Conservation (phyloP, 148 eudicot species). For the Nyssa sinensis region DNA sequence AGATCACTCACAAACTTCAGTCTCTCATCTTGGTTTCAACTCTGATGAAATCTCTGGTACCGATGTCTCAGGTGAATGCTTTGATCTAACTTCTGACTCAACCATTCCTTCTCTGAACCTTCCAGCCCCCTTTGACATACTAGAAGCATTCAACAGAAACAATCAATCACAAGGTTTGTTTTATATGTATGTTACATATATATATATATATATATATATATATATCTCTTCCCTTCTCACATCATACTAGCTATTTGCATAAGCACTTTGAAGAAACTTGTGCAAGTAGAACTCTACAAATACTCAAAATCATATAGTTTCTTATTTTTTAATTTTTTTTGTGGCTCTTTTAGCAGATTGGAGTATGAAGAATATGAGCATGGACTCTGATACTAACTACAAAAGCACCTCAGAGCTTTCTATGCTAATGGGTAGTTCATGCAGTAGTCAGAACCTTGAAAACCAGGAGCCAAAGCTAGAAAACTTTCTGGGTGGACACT, state of each 20-base stretch:
- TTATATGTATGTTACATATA: not conserved
- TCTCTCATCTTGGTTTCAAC: constrained; percentile 31
- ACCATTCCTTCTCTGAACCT: constrained; percentile 39
- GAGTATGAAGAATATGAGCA: constrained; percentile 48
- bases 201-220: not conserved
- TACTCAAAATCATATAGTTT: not conserved
- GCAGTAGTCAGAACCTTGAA: constrained; percentile 31
- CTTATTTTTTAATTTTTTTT: not conserved
- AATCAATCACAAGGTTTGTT: constrained; percentile 60
- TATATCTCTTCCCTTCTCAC: not conserved
- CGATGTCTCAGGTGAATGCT: constrained; percentile 36
- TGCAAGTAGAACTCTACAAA: not conserved
- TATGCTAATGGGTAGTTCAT: constrained; percentile 45
- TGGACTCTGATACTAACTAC: constrained; percentile 19
- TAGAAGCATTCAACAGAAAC: constrained; percentile 63
- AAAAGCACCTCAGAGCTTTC: constrained; percentile 29
- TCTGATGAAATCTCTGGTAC: constrained; percentile 34
- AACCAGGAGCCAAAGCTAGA: constrained; percentile 72
- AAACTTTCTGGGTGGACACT: constrained; percentile 66
- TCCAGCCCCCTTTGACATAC: constrained; percentile 58
- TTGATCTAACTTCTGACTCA: constrained; percentile 41
- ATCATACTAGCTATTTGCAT: not conserved
- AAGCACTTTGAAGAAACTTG: not conserved
- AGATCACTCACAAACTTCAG: constrained; percentile 28
- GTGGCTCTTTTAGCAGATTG: constrained; percentile 44